Conservation (phyloP, 352 stramenopile genomes). For the Globisporangium megalacanthum region DNA sequence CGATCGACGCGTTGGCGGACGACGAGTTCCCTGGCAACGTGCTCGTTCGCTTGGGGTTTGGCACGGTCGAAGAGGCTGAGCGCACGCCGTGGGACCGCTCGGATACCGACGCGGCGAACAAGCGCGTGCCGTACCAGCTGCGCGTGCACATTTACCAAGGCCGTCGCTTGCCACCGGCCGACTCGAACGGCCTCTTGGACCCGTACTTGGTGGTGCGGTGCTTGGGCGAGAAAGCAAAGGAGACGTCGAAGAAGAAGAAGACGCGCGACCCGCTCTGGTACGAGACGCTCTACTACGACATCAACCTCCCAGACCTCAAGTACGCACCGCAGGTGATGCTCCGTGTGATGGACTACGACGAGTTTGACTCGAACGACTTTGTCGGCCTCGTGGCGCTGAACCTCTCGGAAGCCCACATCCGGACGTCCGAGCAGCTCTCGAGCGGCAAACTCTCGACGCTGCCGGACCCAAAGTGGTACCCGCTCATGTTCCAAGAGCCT, state of each 20-base stretch:
- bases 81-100: conserved; percentile 48
- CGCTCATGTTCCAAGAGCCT: conserved; percentile 71
- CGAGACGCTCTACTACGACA: conserved; percentile 84
- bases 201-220: conserved; percentile 78
- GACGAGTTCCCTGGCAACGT: conserved; percentile 69
- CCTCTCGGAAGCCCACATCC: conserved; percentile 64
- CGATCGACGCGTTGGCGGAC: conserved; percentile 39
- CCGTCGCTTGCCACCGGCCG: conserved; percentile 54
- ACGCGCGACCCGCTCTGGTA: conserved; percentile 85
- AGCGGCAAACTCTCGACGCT: conserved; percentile 35
- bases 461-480: conserved; percentile 68
- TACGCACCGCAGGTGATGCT: conserved; percentile 78
- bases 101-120: conserved; percentile 39
- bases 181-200: conserved; percentile 83
- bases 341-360: conserved; percentile 77
- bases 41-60: conserved; percentile 68
- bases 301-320: conserved; percentile 71
- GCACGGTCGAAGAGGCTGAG: conserved; percentile 49
- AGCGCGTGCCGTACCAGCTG: conserved; percentile 65
- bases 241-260: conserved; percentile 68
- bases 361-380: conserved; percentile 71
- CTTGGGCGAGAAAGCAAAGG: conserved; percentile 73
- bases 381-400: conserved; percentile 58
- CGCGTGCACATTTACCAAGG: conserved; percentile 62
- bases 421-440: conserved; percentile 51